Evolutionary conservation across 192 early-diverging fungal species (phyloP).

Genomic region (Coemansia sp.): DNA sequence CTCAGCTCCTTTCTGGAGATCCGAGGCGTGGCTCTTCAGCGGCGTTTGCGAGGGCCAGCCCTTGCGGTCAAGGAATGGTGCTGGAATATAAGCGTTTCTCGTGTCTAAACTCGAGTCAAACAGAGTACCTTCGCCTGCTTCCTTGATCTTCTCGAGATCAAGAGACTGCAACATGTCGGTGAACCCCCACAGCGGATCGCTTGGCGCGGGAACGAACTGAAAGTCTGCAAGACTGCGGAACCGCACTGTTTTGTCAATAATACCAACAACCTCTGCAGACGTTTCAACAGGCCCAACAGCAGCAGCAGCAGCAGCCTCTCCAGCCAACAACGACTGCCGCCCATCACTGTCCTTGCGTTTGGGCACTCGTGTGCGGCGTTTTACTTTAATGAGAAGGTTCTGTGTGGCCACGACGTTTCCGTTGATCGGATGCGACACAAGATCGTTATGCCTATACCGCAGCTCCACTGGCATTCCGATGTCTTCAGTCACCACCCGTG

Average conservation of each 20-base stretch:
- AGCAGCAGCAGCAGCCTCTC: not conserved
- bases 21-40: not conserved
- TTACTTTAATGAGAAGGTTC: slow-evolving; percentile 54
- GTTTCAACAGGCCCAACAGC: not conserved
- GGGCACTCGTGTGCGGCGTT: slow-evolving; percentile 18
- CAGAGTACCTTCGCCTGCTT: slow-evolving; percentile 14
- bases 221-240: slow-evolving; percentile 53
- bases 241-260: slow-evolving; percentile 48
- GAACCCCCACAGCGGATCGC: slow-evolving; percentile 23
- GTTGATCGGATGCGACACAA: slow-evolving; percentile 46
- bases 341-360: slow-evolving; percentile 7
- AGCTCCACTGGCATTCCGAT: slow-evolving; percentile 45
- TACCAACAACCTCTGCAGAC: slow-evolving; percentile 27
- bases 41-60: slow-evolving; percentile 36
- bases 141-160: slow-evolving; percentile 33
- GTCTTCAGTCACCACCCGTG: slow-evolving; percentile 18
- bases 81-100: slow-evolving; percentile 25
- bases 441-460: slow-evolving; percentile 51
- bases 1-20: not conserved
- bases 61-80: slow-evolving; percentile 39
- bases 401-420: slow-evolving; percentile 39
- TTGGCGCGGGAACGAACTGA: slow-evolving; percentile 32
- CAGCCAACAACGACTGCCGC: not conserved
- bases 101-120: slow-evolving; percentile 16
- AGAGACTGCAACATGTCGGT: slow-evolving; percentile 6